phyloP scores from a whole-genome alignment of 1,284 basidiomycete genomes.

The Leccinum solheimii region DNA sequence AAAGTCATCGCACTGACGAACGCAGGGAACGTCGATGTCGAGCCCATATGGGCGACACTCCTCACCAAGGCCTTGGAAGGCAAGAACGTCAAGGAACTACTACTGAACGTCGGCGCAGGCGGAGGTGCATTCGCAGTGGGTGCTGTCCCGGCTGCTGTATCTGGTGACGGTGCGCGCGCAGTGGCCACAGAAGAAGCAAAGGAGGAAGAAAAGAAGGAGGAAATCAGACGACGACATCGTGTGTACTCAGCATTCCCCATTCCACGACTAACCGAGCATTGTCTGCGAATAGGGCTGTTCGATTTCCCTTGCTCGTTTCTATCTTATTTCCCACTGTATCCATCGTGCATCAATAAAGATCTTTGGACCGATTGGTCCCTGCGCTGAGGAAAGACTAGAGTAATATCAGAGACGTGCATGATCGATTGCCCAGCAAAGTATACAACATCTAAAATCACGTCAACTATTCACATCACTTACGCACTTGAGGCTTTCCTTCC shows the following conservation, averaged over 20 bases:
- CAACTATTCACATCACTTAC: slow-evolving; percentile 90
- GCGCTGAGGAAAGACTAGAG: not conserved
- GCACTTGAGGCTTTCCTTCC: slow-evolving; percentile 98
- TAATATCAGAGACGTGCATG: no score
- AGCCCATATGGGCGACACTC: slow-evolving; percentile 97
- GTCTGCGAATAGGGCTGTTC: not conserved
- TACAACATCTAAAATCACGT: slow-evolving; percentile 2
- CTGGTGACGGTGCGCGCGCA: slow-evolving; percentile 35
- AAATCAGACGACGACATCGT: slow-evolving; percentile 74
- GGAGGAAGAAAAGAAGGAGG: slow-evolving; percentile 79
- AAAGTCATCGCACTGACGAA: slow-evolving; percentile 84
- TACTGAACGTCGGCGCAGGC: slow-evolving; percentile 87
- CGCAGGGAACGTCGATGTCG: slow-evolving; percentile 86
- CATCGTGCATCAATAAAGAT: not conserved
- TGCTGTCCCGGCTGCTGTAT: slow-evolving; percentile 46
- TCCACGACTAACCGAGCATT: not conserved
- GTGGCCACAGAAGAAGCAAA: slow-evolving; percentile 63
- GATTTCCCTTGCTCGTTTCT: not conserved
- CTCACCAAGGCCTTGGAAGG: slow-evolving; percentile 98
- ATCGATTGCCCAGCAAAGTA: no score
- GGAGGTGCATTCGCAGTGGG: slow-evolving; percentile 77
- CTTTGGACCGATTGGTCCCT: not conserved
- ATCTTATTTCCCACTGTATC: not conserved
- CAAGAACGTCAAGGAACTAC: slow-evolving; percentile 94
- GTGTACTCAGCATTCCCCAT: not conserved